Base-by-base conservation (phyloP, 2,329 filamentous ascomycete genomes). In the Hypoxylon sp. region DNA sequence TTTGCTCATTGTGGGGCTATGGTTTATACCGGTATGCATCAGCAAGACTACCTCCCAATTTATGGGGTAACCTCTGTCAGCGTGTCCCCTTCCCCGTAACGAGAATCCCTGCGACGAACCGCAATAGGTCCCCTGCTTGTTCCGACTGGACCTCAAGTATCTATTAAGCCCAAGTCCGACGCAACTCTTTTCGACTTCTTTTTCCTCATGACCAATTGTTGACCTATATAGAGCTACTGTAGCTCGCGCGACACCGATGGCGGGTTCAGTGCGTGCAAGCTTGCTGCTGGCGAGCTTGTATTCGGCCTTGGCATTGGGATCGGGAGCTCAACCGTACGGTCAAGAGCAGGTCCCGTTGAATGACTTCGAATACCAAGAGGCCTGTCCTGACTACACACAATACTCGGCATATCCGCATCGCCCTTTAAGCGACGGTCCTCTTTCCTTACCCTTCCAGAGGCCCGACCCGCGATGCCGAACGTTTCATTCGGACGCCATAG, bases 401-500 rank as follows among this genome's bases (percentile, higher is more conserved):
- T 91, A 90, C 74, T 83, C 89, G 3, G 78, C 82, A 65, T 82
- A 83, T 67, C 79, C 80, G 11, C 89, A 91, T 77, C 84, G 84
- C 18, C 96, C 96, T 0, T 86, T 91, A 67, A 97, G 93, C 78
- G 83, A 89, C 18, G 96, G 96, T 0, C 91, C 91, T 3, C 84
- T 96, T 74, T 83, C 84, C 54, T 84, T 99, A 1, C 93, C 96
- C 0, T 98, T 88, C 78, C 96, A 99, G 77, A 87, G 96, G 62
- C 96, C 96, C 2, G 87, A 89, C 30, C 82, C 83, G 58, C 86
- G 88, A 76, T 99, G 96, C 78, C 92, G 96, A 68, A 97, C 94
- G 0, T 99, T 98, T 79, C 87, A 89, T 59, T 97, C 94, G 0
- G 87, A 91, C 22, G 85, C 91, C 2, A 96, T 98, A 46, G 96